Percentiles rank a stretch among this genome's conserved stretches.
These are phyloP conservation scores for Verticillium longisporum DNA, from an alignment of 2,329 filamentous ascomycete genomes.

Conservation along the genomic window DNA sequence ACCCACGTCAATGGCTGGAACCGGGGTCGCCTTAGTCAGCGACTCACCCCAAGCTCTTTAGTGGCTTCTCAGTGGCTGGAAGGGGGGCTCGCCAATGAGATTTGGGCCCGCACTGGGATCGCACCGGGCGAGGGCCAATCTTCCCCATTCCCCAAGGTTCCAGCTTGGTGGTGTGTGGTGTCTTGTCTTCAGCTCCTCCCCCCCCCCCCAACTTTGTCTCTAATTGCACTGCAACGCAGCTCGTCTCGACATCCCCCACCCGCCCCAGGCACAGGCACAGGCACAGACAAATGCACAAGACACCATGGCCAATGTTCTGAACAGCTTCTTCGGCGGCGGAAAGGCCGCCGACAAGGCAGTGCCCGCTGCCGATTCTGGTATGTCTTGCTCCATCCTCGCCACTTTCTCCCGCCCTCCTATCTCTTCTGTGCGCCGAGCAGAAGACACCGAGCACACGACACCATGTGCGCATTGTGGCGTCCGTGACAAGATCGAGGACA, in stretches of 20 bases:
- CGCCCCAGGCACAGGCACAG: too few species aligned
- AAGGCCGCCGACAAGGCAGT: slow-evolving; percentile 49
- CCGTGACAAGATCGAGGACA: background rate
- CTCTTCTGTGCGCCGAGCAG: background rate
- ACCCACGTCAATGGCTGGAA: background rate
- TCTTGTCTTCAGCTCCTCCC: background rate
- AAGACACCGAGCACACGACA: background rate
- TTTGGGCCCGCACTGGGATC: background rate
- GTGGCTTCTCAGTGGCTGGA: background rate
- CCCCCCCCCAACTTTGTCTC: background rate
- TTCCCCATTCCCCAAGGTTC: slow-evolving; percentile 4
- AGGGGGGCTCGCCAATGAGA: background rate
- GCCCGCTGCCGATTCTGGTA: slow-evolving; percentile 57
- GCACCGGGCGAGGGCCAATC: background rate
- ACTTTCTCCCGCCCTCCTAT: background rate
- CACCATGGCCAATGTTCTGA: slow-evolving; percentile 53
- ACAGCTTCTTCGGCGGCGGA: slow-evolving; percentile 62
- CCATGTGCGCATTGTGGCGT: background rate
- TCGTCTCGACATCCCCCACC: slow-evolving; percentile 5
- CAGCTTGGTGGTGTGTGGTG: background rate
- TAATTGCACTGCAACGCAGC: background rate
- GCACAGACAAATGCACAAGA: background rate
- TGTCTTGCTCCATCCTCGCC: slow-evolving; percentile 15
- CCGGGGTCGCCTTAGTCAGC: background rate
- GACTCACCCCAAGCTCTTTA: background rate